Conservation (phyloP, 106 monocot genomes). For the Hemerocallis citrina region DNA sequence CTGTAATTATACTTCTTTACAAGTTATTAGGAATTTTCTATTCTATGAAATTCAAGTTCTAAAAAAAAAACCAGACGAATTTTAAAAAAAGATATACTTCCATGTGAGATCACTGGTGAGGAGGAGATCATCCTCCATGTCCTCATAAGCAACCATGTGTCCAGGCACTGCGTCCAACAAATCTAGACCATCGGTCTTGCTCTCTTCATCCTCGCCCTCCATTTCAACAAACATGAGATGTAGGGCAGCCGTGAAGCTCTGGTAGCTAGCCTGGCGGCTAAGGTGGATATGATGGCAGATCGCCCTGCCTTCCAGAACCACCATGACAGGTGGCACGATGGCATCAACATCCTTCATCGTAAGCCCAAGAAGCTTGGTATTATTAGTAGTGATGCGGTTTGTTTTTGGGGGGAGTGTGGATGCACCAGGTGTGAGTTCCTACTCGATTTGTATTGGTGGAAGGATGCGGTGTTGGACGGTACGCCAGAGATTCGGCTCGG, state of each 20-base stretch:
- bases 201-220: conserved; percentile 2
- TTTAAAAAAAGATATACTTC: too few species aligned
- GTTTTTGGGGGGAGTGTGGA: too few species aligned
- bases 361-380: conserved; percentile 39
- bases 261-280: conserved; percentile 45
- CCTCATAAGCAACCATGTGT: conserved; percentile 72
- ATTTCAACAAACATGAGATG: conserved; percentile 52
- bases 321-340: conserved; percentile 51
- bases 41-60: too few species aligned
- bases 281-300: conserved; percentile 77
- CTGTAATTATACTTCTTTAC: too few species aligned
- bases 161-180: conserved; percentile 77
- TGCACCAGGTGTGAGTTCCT: too few species aligned
- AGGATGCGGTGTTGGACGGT: too few species aligned
- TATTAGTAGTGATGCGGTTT: too few species aligned
- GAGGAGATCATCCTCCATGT: conserved; percentile 82
- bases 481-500: too few species aligned
- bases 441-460: too few species aligned
- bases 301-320: conserved; percentile 68
- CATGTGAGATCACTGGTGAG: conserved; percentile 81
- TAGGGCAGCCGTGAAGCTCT: conserved; percentile 58
- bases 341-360: conserved; percentile 27
- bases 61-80: too few species aligned
- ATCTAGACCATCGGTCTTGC: conserved; percentile 18
- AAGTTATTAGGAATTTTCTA: too few species aligned